Evolutionary conservation across 768 basidiomycete species (phyloP).

Genomic region (Termitomyces eurrhizus): DNA sequence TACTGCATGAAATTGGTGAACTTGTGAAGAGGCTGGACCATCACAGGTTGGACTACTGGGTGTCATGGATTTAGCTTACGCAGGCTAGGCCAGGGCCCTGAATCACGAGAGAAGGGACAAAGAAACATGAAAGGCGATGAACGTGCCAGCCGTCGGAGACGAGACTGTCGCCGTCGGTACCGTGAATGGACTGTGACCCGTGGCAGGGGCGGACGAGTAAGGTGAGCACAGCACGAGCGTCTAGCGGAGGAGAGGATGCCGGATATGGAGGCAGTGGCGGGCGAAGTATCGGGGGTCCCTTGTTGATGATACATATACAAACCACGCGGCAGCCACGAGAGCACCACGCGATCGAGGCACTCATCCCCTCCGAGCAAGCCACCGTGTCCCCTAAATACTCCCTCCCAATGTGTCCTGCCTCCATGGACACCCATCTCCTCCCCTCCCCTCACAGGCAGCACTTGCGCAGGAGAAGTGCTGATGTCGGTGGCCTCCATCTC

Average conservation of each 20-base stretch:
- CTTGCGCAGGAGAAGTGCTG: slow-evolving; percentile 70
- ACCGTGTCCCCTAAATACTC: slow-evolving; percentile 4
- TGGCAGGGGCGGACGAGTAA: not conserved
- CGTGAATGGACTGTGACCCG: not conserved
- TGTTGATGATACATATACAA: slow-evolving; percentile 18
- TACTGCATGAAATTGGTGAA: not conserved
- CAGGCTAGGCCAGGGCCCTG: not conserved
- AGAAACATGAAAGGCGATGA: not conserved
- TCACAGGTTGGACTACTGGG: not conserved
- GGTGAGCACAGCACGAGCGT: not conserved
- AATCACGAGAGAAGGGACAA: not conserved
- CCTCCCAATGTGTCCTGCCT: slow-evolving; percentile 7
- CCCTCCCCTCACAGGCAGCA: slow-evolving; percentile 9
- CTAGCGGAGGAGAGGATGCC: not conserved
- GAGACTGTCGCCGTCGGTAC: not conserved
- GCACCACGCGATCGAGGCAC: slow-evolving; percentile 38
- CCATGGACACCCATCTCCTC: slow-evolving; percentile 8
- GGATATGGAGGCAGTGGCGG: slow-evolving; percentile 5
- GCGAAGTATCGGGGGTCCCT: slow-evolving; percentile 19
- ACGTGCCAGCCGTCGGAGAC: slow-evolving; percentile 3
- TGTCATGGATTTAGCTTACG: not conserved
- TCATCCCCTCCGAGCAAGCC: slow-evolving; percentile 20
- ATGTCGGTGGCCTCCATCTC: slow-evolving; percentile 84
- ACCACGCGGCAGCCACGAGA: slow-evolving; percentile 45
- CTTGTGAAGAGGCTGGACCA: not conserved